A percentile compares a stretch with the other conserved stretches of the same genome.
Evolutionary conservation across 805 yeast species (phyloP).

Genomic region (Pichia cephalocereana): DNA sequence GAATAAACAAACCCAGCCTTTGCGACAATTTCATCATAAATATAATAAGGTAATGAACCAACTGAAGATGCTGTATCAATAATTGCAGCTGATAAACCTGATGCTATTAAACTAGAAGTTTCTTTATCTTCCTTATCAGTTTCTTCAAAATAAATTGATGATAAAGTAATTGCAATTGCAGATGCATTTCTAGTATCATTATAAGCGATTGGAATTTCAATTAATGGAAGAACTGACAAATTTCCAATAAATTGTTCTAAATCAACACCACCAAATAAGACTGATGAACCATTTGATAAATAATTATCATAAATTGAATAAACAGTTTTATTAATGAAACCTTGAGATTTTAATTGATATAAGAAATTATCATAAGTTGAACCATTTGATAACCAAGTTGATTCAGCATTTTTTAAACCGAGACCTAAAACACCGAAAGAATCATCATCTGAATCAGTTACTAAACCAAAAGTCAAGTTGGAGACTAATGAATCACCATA

Average conservation of each 20-base stretch:
- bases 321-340: slow-evolving; percentile 40
- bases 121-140: slow-evolving; percentile 10
- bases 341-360: slow-evolving; percentile 41
- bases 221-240: slow-evolving; percentile 11
- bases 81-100: slow-evolving; percentile 26
- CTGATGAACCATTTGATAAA: slow-evolving; percentile 20
- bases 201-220: slow-evolving; percentile 4
- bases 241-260: slow-evolving; percentile 44
- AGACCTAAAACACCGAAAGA: slow-evolving; percentile 56
- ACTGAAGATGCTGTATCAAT: slow-evolving; percentile 50
- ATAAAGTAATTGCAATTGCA: slow-evolving; percentile 37
- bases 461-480: slow-evolving; percentile 60
- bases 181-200: slow-evolving; percentile 29
- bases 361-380: slow-evolving; percentile 53
- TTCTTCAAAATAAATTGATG: slow-evolving; percentile 23
- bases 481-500: slow-evolving; percentile 38
- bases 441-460: slow-evolving; percentile 44
- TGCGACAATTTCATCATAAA: slow-evolving; percentile 18
- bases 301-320: slow-evolving; percentile 53
- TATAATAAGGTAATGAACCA: slow-evolving; percentile 31
- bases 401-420: slow-evolving; percentile 56
- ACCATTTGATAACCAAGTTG: slow-evolving; percentile 28
- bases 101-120: slow-evolving; percentile 8
- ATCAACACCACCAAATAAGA: slow-evolving; percentile 63
- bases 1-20: slow-evolving; percentile 35